These are phyloP conservation scores for Thozetella sp. DNA, from an alignment of 495 filamentous ascomycete species.

Conservation along the genomic window DNA sequence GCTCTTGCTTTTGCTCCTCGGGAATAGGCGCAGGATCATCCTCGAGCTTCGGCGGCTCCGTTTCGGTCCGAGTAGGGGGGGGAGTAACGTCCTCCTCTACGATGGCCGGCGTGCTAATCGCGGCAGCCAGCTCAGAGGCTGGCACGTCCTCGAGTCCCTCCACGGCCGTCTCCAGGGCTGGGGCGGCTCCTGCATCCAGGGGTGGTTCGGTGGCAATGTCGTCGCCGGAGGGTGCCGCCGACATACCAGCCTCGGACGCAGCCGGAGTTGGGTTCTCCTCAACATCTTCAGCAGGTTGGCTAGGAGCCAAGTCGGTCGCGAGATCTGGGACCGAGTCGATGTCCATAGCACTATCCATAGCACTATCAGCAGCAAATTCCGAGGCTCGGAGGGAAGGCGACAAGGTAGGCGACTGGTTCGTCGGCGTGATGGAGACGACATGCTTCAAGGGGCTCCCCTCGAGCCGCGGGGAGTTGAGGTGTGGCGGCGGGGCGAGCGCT, in stretches of 20 bases:
- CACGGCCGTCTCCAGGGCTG: too few relatives aligned
- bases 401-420: constrained; percentile 30
- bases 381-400: constrained; percentile 40
- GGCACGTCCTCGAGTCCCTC: too few relatives aligned
- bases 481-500: constrained; percentile 15
- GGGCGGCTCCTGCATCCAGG: too few relatives aligned
- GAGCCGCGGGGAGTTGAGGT: constrained; percentile 19
- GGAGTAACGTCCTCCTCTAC: too few relatives aligned
- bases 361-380: constrained; percentile 41
- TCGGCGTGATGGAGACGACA: constrained; percentile 23
- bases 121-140: too few relatives aligned
- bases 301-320: not conserved
- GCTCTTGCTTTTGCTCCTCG: too few relatives aligned
- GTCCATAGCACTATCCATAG: constrained; percentile 48
- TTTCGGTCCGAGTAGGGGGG: too few relatives aligned
- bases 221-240: too few relatives aligned
- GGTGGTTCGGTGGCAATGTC: too few relatives aligned
- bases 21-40: not conserved
- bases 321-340: constrained; percentile 27
- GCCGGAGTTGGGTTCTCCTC: not conserved
- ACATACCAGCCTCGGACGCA: not conserved
- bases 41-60: not conserved
- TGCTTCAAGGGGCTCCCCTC: constrained; percentile 52
- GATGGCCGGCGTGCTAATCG: too few relatives aligned
- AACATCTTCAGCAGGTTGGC: not conserved